These are phyloP conservation scores for Rutstroemia sp. DNA, from an alignment of 2,329 filamentous ascomycete genomes.

Conservation along the genomic window DNA sequence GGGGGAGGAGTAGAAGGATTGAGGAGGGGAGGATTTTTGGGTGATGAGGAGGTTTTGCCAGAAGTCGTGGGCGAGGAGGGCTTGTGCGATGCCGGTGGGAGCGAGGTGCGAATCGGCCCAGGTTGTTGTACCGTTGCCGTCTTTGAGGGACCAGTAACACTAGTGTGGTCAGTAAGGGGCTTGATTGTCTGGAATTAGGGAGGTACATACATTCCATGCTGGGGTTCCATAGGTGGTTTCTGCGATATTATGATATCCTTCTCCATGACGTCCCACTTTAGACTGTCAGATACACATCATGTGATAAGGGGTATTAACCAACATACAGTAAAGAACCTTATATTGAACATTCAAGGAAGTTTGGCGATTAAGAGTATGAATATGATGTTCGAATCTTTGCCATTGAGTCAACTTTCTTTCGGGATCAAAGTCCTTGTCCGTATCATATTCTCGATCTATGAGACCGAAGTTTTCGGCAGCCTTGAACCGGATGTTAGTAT, in stretches of 20 bases:
- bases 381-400: constrained; percentile 55
- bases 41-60: constrained; percentile 46
- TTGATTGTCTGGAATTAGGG: not conserved
- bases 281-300: constrained; percentile 11
- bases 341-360: constrained; percentile 43
- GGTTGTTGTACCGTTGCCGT: constrained; percentile 53
- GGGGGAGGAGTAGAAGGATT: constrained; percentile 59
- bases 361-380: constrained; percentile 45
- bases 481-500: constrained; percentile 31
- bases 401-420: constrained; percentile 46
- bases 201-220: constrained; percentile 54
- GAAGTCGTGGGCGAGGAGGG: constrained; percentile 51
- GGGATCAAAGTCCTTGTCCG: constrained; percentile 39
- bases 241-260: constrained; percentile 58
- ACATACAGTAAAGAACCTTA: constrained; percentile 51
- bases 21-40: constrained; percentile 50
- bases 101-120: constrained; percentile 63
- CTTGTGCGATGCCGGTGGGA: constrained; percentile 47
- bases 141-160: constrained; percentile 59
- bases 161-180: constrained; percentile 19
- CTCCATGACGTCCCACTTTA: constrained; percentile 56
- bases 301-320: not conserved
- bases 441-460: constrained; percentile 50
- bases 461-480: constrained; percentile 57
- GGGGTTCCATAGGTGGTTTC: constrained; percentile 60